Evolutionary conservation across 306 rosid species (phyloP).

Genomic region (Corylus americana): DNA sequence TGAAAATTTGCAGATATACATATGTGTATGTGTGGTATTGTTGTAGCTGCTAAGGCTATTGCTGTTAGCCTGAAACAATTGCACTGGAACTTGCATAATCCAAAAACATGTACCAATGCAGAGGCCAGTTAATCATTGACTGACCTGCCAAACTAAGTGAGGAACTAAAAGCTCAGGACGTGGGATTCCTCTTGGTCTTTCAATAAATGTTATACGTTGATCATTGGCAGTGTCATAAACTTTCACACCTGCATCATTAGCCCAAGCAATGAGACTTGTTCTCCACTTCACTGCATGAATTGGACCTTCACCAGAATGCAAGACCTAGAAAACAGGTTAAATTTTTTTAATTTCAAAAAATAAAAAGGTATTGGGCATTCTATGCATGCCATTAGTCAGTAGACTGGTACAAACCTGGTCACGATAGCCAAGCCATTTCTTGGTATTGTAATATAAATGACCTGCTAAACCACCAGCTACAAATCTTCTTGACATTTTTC

Average conservation of each 20-base stretch:
- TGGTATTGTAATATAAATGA: slow-evolving; percentile 74
- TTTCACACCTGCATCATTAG: slow-evolving; percentile 93
- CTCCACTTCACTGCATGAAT: slow-evolving; percentile 97
- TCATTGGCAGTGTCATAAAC: slow-evolving; percentile 91
- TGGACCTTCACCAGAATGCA: slow-evolving; percentile 99
- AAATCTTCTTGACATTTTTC: slow-evolving; percentile 79
- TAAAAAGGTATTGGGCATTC: slow-evolving; percentile 19
- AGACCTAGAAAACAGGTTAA: slow-evolving; percentile 51
- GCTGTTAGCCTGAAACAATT: slow-evolving; percentile 20
- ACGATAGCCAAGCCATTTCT: slow-evolving; percentile 91
- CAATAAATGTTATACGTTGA: slow-evolving; percentile 89
- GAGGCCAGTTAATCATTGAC: slow-evolving; percentile 37
- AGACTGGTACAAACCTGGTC: slow-evolving; percentile 72
- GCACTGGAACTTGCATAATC: slow-evolving; percentile 24
- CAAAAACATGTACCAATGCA: slow-evolving; percentile 23
- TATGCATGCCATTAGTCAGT: slow-evolving; percentile 5
- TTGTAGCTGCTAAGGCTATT: slow-evolving; percentile 9
- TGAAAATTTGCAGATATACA: neutral
- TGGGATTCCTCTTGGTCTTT: slow-evolving; percentile 92
- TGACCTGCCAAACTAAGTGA: slow-evolving; percentile 98
- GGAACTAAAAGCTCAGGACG: slow-evolving; percentile 91
- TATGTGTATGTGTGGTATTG: neutral
- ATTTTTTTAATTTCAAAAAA: slow-evolving; percentile 20
- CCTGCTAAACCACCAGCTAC: slow-evolving; percentile 98
- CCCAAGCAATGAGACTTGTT: slow-evolving; percentile 96